Percentiles rank a stretch among this genome's conserved stretches.
Conservation (phyloP, 2,329 filamentous ascomycete species). For the Fusarium odoratissimum region DNA sequence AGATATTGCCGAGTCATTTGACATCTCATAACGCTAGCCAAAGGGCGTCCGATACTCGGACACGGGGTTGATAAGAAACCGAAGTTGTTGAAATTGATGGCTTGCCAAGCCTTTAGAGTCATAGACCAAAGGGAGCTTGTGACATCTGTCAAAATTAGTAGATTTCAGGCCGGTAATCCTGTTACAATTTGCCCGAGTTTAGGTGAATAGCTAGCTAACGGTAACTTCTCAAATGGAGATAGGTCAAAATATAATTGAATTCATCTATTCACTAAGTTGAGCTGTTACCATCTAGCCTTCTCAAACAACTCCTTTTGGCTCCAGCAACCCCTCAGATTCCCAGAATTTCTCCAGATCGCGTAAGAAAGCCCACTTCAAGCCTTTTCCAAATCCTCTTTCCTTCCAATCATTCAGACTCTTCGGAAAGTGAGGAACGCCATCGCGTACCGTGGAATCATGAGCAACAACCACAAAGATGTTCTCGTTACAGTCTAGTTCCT, state of each 20-base stretch:
- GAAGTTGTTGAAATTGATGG: background rate
- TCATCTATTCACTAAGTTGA: background rate
- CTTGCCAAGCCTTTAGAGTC: background rate
- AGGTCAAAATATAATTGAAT: background rate
- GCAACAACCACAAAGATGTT: conserved; percentile 36
- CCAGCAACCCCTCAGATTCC: conserved; percentile 24
- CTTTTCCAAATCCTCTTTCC: conserved; percentile 17
- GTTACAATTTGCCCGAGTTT: background rate
- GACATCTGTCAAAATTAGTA: background rate
- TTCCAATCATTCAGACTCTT: conserved; percentile 38
- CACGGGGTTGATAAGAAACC: background rate
- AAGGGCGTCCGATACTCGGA: background rate
- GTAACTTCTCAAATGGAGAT: rapidly evolving
- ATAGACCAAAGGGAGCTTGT: background rate
- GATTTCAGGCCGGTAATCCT: background rate
- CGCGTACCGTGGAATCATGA: conserved; percentile 36
- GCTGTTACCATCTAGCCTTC: rapidly evolving
- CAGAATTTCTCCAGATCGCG: conserved; percentile 37
- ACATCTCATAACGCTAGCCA: background rate
- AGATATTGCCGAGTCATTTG: background rate
- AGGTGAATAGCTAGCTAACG: background rate
- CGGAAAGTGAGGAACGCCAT: conserved; percentile 40
- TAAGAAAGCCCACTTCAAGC: conserved; percentile 36
- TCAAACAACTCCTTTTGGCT: background rate
- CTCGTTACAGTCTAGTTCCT: conserved; percentile 38